Percentiles rank a stretch among this genome's conserved stretches.
Conservation (phyloP, 1,284 basidiomycete genomes). For the Rhodotorula sp. region DNA sequence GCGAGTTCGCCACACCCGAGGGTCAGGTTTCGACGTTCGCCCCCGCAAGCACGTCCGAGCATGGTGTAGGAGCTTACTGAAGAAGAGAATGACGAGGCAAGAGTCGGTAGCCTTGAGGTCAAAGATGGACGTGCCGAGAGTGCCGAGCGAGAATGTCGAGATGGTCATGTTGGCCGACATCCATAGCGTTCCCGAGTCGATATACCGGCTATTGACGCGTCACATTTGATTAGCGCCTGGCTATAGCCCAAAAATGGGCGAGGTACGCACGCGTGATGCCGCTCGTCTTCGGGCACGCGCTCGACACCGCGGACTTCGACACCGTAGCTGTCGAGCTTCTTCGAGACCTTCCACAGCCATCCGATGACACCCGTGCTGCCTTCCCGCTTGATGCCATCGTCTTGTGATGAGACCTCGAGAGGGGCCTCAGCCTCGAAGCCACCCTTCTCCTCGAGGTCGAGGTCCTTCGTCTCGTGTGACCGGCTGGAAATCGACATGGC, state of each 20-base stretch:
- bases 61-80: conserved; percentile 58
- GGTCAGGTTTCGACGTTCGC: background rate
- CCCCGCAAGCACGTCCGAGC: conserved; percentile 33
- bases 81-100: conserved; percentile 72
- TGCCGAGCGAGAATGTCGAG: conserved; percentile 69
- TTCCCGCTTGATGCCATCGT: conserved; percentile 25
- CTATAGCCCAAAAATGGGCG: background rate
- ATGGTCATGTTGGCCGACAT: conserved; percentile 36
- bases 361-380: background rate
- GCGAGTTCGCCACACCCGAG: too few relatives aligned
- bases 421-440: background rate
- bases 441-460: conserved; percentile 27
- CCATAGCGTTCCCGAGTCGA: conserved; percentile 30
- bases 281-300: conserved; percentile 34
- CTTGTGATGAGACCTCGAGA: conserved; percentile 19
- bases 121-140: conserved; percentile 66
- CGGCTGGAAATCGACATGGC: conserved; percentile 13
- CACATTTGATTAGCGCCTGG: background rate
- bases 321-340: conserved; percentile 35
- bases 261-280: conserved; percentile 23
- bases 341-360: conserved; percentile 33
- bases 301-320: conserved; percentile 41
- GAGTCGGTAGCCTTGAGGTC: conserved; percentile 57
- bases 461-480: conserved; percentile 15
- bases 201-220: conserved; percentile 7